Conservation (phyloP, 2,329 filamentous ascomycete species). For the Lasiodiplodia sp. region DNA sequence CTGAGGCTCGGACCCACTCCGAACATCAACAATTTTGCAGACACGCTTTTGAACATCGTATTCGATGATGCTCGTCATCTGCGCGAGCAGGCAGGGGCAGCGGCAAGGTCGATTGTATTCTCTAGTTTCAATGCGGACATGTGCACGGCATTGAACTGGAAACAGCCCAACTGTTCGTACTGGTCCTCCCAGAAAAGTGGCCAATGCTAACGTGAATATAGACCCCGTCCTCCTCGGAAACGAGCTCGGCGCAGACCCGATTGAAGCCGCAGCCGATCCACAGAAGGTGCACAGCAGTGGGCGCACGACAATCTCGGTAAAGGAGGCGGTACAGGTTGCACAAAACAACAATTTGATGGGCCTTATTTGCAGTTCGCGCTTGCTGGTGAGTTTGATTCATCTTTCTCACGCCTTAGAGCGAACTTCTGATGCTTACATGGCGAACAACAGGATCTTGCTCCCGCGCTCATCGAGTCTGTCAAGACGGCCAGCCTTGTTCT, state of each 20-base stretch:
- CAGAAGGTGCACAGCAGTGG: constrained; percentile 67
- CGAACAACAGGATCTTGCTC: constrained; percentile 79
- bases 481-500: constrained; percentile 93
- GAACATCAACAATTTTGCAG: constrained; percentile 87
- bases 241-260: constrained; percentile 74
- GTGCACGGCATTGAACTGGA: constrained; percentile 97
- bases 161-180: constrained; percentile 87
- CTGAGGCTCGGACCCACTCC: constrained; percentile 75
- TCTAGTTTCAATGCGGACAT: constrained; percentile 90
- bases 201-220: constrained; percentile 37
- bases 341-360: constrained; percentile 99
- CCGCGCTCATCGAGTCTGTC: constrained; percentile 88
- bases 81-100: constrained; percentile 67
- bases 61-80: constrained; percentile 86
- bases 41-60: constrained; percentile 81
- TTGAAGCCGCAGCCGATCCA: constrained; percentile 43
- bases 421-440: neutral
- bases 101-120: constrained; percentile 88
- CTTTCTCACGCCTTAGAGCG: too few species aligned
- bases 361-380: constrained; percentile 83
- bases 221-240: constrained; percentile 95
- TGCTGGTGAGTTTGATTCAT: constrained; percentile 71
- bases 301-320: constrained; percentile 81
- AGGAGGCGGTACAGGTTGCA: constrained; percentile 91
- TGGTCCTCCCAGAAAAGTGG: too few species aligned